Base-by-base conservation (phyloP, 768 basidiomycete genomes). In the Brasilioporus rufonigricans region DNA sequence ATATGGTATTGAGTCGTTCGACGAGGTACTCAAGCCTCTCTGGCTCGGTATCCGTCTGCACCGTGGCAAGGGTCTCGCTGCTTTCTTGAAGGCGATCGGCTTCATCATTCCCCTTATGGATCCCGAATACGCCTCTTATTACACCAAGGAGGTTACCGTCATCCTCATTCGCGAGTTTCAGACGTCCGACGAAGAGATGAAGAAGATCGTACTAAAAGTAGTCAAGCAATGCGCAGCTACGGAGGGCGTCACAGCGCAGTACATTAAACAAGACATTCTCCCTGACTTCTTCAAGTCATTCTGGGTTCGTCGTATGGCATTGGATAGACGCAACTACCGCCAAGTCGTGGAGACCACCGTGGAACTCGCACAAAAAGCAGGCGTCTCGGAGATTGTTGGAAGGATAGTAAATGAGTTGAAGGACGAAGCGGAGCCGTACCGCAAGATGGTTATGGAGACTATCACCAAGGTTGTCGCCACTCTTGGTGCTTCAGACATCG, bases 391-490 rank as follows among this genome's bases (percentile, higher is more conserved):
- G 73, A 98, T 99, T 55, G 93, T 98, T 24, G 91, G 93, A 7
- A 74, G 86, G 53, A 80, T 89, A 59, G 86, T 87, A 43, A 82
- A 82, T 53, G 83, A 82, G 57, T 64, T 85, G 55, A 85, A 85
- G 70, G 76, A 76, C 47, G 75, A 76, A 33, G 69, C 71, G 0
- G 91, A 93, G 72, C 91, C 91, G 5, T 93, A 92, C 74, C 78
- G 94, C 60, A 98, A 98, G 81, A 99, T 99, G 97, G 94, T 97
- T 13, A 99, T 99, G 97, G 97, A 99, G 76, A 98, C 97, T 0
- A 97, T 98, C 62, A 98, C 93, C 21, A 96, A 97, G 71, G 97
- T 99, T 44, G 80, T 99, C 47, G 86, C 88, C 16, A 90, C 87
- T 7, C 83, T 96, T 2, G 95, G 97, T 48, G 95, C 96, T n/a